Evolutionary conservation across 2,329 filamentous ascomycete genomes (phyloP), one percentile per base, ranked within the genome.

Genomic region (Penicillium griseofulvum): DNA sequence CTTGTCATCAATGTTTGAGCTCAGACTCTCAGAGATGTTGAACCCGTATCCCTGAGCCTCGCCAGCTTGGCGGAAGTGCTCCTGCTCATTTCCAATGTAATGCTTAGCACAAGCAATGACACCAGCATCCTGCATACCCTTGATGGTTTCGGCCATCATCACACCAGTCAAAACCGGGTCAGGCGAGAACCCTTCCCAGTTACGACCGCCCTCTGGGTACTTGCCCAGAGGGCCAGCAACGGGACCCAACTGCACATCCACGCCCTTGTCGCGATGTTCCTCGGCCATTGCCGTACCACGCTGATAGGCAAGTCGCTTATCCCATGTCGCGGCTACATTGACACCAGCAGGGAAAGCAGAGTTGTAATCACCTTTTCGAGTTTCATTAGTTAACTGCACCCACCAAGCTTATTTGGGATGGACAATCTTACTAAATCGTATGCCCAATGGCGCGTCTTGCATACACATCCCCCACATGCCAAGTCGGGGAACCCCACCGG

Each of bases 91-190:
- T 46, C 76, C 81, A 55, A 90, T 83, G 69, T 79, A 88, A 69
- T 92, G 89, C 79, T 92, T 93, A 44, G 88, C 87, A 66, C 88
- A 91, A 57, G 91, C 90, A 74, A 96, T 88, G 50, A 93, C 84
- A 70, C 90, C 90, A 14, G 87, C 85, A 66, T 87, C 83, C 69
- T 96, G 91, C 42, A 95, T 92, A 57, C 91, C 91, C 68, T 84
- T 82, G 57, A 95, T 82, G 1, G 87, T 89, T 68, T 89, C 81
- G 36, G 84, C 84, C 63, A 92, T 87, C 51, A 85, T 84, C 59
- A 87, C 78, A 49, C 88, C 91, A 49, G 89, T 86, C 50, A 91
- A 79, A 14, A 88, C 87, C 0, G 90, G 90, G 65, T 94, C 90
- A 3, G 88, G 86, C 5, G 86, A 85, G 75, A 84, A 85, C 9